Evolutionary conservation across 148 eudicot species (phyloP), one percentile per base, ranked within the genome.

Genomic region (Chenopodium formosanum): DNA sequence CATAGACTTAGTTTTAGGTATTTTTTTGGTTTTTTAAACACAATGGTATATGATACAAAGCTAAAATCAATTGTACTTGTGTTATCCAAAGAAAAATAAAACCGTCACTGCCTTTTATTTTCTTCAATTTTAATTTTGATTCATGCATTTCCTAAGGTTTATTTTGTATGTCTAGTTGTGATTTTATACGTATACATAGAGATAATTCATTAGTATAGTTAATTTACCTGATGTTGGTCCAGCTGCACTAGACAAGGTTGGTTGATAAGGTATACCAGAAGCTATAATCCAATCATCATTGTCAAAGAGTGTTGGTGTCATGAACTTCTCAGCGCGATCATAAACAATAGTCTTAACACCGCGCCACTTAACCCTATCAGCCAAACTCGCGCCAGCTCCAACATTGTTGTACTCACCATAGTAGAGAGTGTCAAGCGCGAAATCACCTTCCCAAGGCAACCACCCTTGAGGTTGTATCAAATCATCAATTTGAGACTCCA

Each of bases 401-500:
- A 72, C 73, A 50, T 92, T 89, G 46, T 84, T 87, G 69, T 83
- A 92, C 83, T 92, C 97, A 5, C 88, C 83, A 37, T 92, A 92
- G 64, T 84, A 91, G 25, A 89, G 80, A 0, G 91, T 91, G 6
- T 90, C 85, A 0, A 92, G 81, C 65, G 67, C 90, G 25, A 87
- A 88, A 1, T 69, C 63, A 0, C 78, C 91, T 1, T 84, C 84
- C 97, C 97, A 93, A 7, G 88, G 89, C 65, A 89, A 50, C 89
- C 89, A 93, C 63, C 97, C 97, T 1, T 87, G 83, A 0, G 91
- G 87, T 17, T 85, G 83, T 75, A 92, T 89, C 73, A 89, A 74
- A 32, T 89, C 91, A 9, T 85, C 93, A 22, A 93, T 85, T 23
- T 81, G 76, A 0, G 89, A 85, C 37, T 93, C 97, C 93, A 94